phyloP scores from a whole-genome alignment of 176 grass and related monocot genomes.

The Musa beccarii region DNA sequence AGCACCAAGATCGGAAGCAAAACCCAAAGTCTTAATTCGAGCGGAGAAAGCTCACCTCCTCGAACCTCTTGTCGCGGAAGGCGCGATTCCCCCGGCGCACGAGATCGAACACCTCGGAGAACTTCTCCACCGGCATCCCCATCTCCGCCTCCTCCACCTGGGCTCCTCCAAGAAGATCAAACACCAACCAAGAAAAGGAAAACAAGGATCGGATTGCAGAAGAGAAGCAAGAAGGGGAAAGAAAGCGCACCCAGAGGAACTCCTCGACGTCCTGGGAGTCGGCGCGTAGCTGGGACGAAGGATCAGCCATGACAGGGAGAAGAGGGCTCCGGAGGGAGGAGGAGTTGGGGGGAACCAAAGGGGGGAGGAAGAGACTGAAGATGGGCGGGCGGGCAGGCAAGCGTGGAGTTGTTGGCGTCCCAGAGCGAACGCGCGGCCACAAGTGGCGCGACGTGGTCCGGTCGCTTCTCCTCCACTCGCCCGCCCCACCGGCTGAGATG shows the following conservation, averaged over 20 bases:
- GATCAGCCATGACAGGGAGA: conserved; percentile 25
- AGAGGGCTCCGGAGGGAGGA: not conserved
- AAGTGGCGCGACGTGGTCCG: conserved; percentile 29
- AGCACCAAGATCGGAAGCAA: not conserved
- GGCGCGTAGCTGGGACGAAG: conserved; percentile 16
- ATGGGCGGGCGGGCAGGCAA: conserved; percentile 1
- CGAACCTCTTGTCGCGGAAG: conserved; percentile 54
- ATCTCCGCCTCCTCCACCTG: conserved; percentile 65
- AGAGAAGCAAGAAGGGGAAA: not conserved
- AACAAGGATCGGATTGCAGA: not conserved
- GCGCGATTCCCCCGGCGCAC: conserved; percentile 35
- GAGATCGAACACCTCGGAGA: conserved; percentile 54
- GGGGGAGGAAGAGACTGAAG: not conserved
- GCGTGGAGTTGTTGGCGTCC: conserved; percentile 2
- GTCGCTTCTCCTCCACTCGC: conserved; percentile 27
- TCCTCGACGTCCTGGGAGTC: conserved; percentile 38
- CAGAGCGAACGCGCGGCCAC: conserved; percentile 28
- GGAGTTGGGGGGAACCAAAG: not conserved
- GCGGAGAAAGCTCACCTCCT: conserved; percentile 47
- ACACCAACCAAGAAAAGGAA: not conserved
- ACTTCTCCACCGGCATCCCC: conserved; percentile 52
- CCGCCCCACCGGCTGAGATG: too few relatives aligned
- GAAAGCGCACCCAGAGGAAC: conserved; percentile 48
- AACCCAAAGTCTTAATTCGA: conserved; percentile 7
- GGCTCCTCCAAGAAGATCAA: conserved; percentile 8